A percentile compares a stretch with the other conserved stretches of the same genome.
Conservation (phyloP, 352 stramenopile genomes). For the Halophytophthora polymorphica region DNA sequence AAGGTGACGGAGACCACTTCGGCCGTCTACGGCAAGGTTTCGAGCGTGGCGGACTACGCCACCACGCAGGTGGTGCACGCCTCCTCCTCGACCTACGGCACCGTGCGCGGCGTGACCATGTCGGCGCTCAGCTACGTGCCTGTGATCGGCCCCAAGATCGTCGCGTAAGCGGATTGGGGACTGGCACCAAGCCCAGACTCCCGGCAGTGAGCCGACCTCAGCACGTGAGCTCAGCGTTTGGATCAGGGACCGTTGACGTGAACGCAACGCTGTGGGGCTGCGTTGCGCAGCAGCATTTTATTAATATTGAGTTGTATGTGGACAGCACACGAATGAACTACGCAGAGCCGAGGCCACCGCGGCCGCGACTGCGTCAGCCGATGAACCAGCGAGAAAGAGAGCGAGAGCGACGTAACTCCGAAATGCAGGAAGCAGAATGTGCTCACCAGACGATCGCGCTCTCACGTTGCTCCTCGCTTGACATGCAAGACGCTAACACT, state of each 20-base stretch:
- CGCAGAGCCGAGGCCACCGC: neutral
- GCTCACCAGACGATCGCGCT: too few relatives aligned
- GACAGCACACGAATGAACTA: neutral
- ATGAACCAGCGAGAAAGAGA: too few relatives aligned
- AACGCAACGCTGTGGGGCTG: neutral
- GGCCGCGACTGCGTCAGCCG: slow-evolving; percentile 4
- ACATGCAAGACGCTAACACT: slow-evolving; percentile 1
- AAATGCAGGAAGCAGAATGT: too few relatives aligned
- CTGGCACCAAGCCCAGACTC: too few relatives aligned
- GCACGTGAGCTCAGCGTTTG: neutral
- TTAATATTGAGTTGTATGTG: neutral
- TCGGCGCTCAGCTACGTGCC: slow-evolving; percentile 54
- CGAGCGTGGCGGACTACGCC: slow-evolving; percentile 52
- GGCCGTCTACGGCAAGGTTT: slow-evolving; percentile 32
- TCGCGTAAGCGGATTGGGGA: slow-evolving; percentile 30
- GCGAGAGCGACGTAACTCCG: too few relatives aligned
- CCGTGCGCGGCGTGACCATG: slow-evolving; percentile 50
- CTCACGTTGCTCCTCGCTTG: too few relatives aligned
- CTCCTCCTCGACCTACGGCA: slow-evolving; percentile 64
- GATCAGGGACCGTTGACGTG: slow-evolving; percentile 3
- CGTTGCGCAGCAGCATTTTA: slow-evolving; percentile 1
- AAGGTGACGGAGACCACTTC: slow-evolving; percentile 26
- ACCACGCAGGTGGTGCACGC: slow-evolving; percentile 57
- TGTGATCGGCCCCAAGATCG: slow-evolving; percentile 53
- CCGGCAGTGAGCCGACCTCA: slow-evolving; percentile 15